Evolutionary conservation across 352 stramenopile genomes (phyloP), one percentile per base, ranked within the genome.

Genomic region (Pythium dissimile): DNA sequence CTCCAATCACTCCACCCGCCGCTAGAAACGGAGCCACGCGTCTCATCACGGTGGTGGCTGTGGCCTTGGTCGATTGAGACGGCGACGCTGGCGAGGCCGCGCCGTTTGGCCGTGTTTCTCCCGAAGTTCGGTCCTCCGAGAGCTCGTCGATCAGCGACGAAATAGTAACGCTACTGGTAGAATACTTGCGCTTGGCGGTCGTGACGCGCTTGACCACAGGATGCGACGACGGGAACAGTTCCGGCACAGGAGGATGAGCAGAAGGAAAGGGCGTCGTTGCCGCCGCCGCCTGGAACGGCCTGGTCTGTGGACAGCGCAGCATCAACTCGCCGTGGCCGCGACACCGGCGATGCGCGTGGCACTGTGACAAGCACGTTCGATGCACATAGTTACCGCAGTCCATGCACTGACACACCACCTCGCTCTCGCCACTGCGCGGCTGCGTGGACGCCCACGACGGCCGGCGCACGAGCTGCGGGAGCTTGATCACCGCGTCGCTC

Each of bases 1-100:
- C 79, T 0, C 76, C 79, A 21, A 87, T 58, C 2, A 89, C 72
- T 1, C 79, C 79, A 16, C 79, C 77, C 6, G 79, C 79, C 13
- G 77, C 77, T n/a, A 89, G 41, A 5, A 89, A 72, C 1, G 76
- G 76, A 1, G 69, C 73, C 9, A 79, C 38, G 11, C 67, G 69
- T 16, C 47, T 54, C 35, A 68, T 66, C 21, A 56, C 54, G 2
- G 62, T 59, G 18, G 46, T 37, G 2, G 55, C 49, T 13, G 38
- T 53, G 0, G 42, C 13, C 30, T 61, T 59, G 24, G 41, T 44
- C 0, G 46, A 52, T 32, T 52, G 44, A 1, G 50, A 32, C 3
- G 23, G 15, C 9, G 56, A 35, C 8, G 60, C 31, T 0, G 38
- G 65, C n/a, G n/a, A 53, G 32, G 60, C 45, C 0, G 45, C 13